Evolutionary conservation across 2,329 filamentous ascomycete species (phyloP).

Genomic region (Golovinomyces cichoracearum): DNA sequence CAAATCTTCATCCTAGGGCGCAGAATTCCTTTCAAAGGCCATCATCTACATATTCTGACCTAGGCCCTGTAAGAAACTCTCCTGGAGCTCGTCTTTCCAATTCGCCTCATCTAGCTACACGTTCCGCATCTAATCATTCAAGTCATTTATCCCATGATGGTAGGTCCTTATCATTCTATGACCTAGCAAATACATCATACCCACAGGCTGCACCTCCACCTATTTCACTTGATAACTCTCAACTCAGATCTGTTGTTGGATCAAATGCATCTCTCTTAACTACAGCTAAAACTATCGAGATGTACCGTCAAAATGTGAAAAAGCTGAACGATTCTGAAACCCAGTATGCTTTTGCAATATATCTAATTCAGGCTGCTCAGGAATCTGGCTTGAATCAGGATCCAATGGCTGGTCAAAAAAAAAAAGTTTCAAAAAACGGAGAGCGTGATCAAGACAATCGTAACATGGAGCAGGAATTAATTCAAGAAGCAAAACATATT

Average conservation of each 20-base stretch:
- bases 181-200: conserved; percentile 28
- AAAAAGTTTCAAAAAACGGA: conserved; percentile 20
- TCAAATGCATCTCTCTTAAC: conserved; percentile 76
- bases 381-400: conserved; percentile 38
- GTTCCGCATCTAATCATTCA: conserved; percentile 13
- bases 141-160: conserved; percentile 10
- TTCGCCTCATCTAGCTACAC: conserved; percentile 9
- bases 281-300: conserved; percentile 80
- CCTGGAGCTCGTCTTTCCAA: conserved; percentile 13
- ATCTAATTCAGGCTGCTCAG: conserved; percentile 70
- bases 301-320: conserved; percentile 93
- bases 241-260: conserved; percentile 54
- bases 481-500: conserved; percentile 72
- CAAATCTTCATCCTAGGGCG: conserved; percentile 25
- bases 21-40: conserved; percentile 37
- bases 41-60: conserved; percentile 53
- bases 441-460: conserved; percentile 23
- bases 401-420: conserved; percentile 13
- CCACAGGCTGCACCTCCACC: conserved; percentile 15
- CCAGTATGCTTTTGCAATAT: conserved; percentile 90
- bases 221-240: conserved; percentile 45
- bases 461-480: conserved; percentile 33
- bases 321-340: conserved; percentile 79
- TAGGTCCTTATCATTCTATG: conserved; percentile 17
- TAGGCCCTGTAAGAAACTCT: conserved; percentile 35